Percentiles rank a stretch among this genome's conserved stretches.
phyloP scores from a whole-genome alignment of 23 red algal genomes.

The Gracilaria vermiculophylla region DNA sequence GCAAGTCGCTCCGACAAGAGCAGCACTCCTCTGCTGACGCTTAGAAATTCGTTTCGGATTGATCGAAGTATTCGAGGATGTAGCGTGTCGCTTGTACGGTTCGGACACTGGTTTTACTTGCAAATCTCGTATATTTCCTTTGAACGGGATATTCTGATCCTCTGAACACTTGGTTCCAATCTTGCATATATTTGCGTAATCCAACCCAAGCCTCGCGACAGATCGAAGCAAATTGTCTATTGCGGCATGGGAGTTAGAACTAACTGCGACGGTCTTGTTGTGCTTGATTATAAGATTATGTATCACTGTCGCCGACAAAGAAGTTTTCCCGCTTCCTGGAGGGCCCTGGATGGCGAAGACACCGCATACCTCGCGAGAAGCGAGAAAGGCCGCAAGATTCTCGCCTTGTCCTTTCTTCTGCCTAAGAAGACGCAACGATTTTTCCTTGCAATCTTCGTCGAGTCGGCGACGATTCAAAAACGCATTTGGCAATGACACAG shows the following conservation, averaged over 20 bases:
- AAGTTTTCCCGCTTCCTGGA: slow-evolving; percentile 87
- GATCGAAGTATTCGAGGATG: not conserved
- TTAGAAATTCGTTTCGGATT: not conserved
- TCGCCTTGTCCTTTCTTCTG: slow-evolving; percentile 1
- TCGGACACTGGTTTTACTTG: not conserved
- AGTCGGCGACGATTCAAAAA: slow-evolving; percentile 31
- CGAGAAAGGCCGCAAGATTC: slow-evolving; percentile 35
- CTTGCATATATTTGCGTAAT: slow-evolving; percentile 29
- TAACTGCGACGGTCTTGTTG: slow-evolving; percentile 70
- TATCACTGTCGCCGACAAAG: slow-evolving; percentile 52
- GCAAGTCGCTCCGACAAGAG: slow-evolving; percentile 81
- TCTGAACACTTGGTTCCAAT: slow-evolving; percentile 34
- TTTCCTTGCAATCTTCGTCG: slow-evolving; percentile 12
- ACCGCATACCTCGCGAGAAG: slow-evolving; percentile 23
- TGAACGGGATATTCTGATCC: slow-evolving; percentile 16
- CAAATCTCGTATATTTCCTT: slow-evolving; percentile 33
- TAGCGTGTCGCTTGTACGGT: too few species aligned
- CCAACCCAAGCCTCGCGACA: slow-evolving; percentile 31
- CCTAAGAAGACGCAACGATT: not conserved
- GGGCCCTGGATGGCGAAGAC: slow-evolving; percentile 89
- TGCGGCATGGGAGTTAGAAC: slow-evolving; percentile 87
- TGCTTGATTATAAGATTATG: slow-evolving; percentile 46
- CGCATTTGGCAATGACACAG: not conserved
- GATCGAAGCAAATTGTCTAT: slow-evolving; percentile 81
- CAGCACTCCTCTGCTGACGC: not conserved